Conservation (phyloP, 1,284 basidiomycete species). For the Ustilago vetiveriae region DNA sequence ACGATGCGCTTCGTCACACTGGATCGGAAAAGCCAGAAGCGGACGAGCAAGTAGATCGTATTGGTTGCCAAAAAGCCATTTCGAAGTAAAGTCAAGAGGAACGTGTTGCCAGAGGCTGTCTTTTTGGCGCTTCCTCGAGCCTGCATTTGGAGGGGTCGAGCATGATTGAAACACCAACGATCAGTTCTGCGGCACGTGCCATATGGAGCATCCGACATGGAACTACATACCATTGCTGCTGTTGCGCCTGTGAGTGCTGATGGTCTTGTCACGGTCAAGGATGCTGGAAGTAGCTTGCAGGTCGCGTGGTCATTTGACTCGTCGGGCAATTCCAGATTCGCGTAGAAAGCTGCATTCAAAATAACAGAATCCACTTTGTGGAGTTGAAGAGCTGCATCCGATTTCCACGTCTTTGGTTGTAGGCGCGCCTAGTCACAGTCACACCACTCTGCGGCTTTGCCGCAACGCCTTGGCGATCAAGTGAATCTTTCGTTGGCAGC, state of each 20-base stretch:
- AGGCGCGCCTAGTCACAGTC: too few species aligned
- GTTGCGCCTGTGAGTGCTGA: background rate
- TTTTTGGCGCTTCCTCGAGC: constrained; percentile 52
- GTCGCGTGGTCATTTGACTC: constrained; percentile 8
- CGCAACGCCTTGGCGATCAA: too few species aligned
- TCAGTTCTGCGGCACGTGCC: too few species aligned
- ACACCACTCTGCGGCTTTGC: background rate
- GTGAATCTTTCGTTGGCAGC: too few species aligned
- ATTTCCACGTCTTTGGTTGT: too few species aligned
- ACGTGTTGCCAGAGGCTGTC: constrained; percentile 54
- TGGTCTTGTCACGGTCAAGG: too few species aligned
- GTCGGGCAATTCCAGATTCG: constrained; percentile 7
- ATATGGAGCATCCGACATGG: too few species aligned
- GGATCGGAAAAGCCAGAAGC: constrained; percentile 46
- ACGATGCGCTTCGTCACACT: constrained; percentile 27
- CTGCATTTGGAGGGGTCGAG: too few species aligned
- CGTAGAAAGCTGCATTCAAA: too few species aligned
- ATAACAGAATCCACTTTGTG: too few species aligned
- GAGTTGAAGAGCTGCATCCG: constrained; percentile 1
- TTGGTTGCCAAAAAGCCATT: constrained; percentile 62
- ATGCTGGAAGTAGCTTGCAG: too few species aligned
- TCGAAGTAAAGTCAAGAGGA: constrained; percentile 48
- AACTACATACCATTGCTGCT: constrained; percentile 5
- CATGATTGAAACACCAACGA: too few species aligned
- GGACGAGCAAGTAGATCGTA: constrained; percentile 51